Conservation (phyloP, 495 filamentous ascomycete species). For the Penicillium odoratum region DNA sequence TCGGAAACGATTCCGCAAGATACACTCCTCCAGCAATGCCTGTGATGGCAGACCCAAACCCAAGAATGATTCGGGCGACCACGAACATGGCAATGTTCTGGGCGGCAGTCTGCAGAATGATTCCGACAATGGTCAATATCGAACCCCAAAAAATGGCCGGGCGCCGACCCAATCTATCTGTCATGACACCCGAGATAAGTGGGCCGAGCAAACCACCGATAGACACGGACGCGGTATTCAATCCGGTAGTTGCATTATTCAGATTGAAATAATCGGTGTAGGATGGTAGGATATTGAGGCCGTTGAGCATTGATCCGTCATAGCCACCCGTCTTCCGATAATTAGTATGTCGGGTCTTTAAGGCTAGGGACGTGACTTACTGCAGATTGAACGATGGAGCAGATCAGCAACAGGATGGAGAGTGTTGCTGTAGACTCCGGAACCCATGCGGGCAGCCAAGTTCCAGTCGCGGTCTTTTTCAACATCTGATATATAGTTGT, state of each 20-base stretch:
- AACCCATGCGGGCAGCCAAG: slow-evolving; percentile 55
- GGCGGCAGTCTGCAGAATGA: slow-evolving; percentile 48
- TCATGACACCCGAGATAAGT: slow-evolving; percentile 34
- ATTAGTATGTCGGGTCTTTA: background rate
- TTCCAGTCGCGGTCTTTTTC: slow-evolving; percentile 40
- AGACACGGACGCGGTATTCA: slow-evolving; percentile 49
- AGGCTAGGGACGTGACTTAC: slow-evolving; percentile 18
- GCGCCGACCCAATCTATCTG: slow-evolving; percentile 46
- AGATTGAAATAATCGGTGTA: slow-evolving; percentile 53
- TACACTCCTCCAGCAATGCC: slow-evolving; percentile 43
- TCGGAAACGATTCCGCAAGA: slow-evolving; percentile 44
- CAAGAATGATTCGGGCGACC: slow-evolving; percentile 42
- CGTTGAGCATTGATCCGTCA: slow-evolving; percentile 54
- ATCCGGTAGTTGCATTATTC: slow-evolving; percentile 39
- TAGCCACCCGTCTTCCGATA: slow-evolving; percentile 41
- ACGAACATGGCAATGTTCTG: slow-evolving; percentile 53
- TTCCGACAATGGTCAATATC: slow-evolving; percentile 42
- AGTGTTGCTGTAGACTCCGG: slow-evolving; percentile 44
- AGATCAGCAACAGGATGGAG: slow-evolving; percentile 43
- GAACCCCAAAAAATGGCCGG: slow-evolving; percentile 47
- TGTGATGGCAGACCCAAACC: slow-evolving; percentile 39
- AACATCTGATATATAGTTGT: slow-evolving; percentile 23
- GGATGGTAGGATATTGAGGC: slow-evolving; percentile 49
- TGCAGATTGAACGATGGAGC: slow-evolving; percentile 48
- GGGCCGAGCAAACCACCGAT: slow-evolving; percentile 44